Conservation (phyloP, 192 early-diverging fungal species). For the Mortierella hygrophila region DNA sequence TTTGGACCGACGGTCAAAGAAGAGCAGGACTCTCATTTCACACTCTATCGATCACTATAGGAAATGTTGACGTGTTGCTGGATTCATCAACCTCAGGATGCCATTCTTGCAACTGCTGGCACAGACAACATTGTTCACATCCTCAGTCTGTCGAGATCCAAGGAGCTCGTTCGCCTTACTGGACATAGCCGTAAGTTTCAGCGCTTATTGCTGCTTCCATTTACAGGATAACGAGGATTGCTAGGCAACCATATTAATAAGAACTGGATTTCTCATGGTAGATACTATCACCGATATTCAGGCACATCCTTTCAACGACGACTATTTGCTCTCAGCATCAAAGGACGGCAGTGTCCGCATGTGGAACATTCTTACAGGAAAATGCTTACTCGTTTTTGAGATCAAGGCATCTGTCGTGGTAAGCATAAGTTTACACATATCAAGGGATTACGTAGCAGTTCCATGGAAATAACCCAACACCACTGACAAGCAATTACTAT, state of each 20-base stretch:
- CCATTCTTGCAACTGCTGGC: slow-evolving; percentile 77
- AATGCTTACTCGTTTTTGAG: slow-evolving; percentile 74
- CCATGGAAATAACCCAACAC: not conserved
- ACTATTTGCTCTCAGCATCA: slow-evolving; percentile 76
- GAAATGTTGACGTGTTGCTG: slow-evolving; percentile 80
- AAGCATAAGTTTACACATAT: not conserved
- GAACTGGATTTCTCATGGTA: slow-evolving; percentile 8
- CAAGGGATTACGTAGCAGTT: not conserved
- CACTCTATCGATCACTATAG: not conserved
- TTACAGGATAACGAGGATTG: not conserved
- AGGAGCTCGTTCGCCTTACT: slow-evolving; percentile 69
- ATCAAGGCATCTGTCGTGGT: slow-evolving; percentile 70
- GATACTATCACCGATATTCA: slow-evolving; percentile 77
- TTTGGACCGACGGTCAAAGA: not conserved
- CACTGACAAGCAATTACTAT: not conserved
- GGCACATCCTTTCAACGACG: slow-evolving; percentile 74
- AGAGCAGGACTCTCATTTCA: no score
- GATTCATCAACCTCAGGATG: slow-evolving; percentile 76
- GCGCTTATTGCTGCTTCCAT: no score
- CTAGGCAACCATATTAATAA: not conserved
- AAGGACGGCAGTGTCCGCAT: slow-evolving; percentile 82
- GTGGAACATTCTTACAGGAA: slow-evolving; percentile 77
- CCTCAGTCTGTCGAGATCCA: slow-evolving; percentile 78
- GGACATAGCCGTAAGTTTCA: slow-evolving; percentile 71
- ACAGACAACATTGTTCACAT: slow-evolving; percentile 74